Evolutionary conservation across 345 rosid species (phyloP).

Genomic region (Arabis hirsuta): DNA sequence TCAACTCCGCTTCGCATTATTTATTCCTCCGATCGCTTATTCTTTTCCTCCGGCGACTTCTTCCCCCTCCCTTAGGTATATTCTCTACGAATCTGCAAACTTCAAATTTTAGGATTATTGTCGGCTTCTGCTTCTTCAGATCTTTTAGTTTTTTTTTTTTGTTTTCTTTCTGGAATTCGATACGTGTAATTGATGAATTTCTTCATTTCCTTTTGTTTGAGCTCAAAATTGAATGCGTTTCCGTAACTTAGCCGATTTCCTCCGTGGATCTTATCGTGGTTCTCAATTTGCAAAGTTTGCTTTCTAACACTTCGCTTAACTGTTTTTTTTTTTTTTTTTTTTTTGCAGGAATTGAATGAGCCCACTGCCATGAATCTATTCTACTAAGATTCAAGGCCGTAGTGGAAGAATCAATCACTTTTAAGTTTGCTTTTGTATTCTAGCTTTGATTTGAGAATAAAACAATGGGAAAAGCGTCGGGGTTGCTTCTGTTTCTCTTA

Average conservation of each 20-base stretch:
- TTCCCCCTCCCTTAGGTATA: not conserved
- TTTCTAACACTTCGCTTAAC: not conserved
- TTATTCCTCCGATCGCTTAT: conserved; percentile 15
- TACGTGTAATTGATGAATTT: not conserved
- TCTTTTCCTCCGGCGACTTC: conserved; percentile 28
- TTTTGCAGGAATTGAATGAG: conserved; percentile 29
- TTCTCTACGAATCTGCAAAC: conserved; percentile 27
- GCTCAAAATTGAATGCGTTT: conserved; percentile 1
- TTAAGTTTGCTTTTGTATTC: not conserved
- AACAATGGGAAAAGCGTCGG: conserved; percentile 62
- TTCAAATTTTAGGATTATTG: not conserved
- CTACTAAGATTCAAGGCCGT: conserved; percentile 5
- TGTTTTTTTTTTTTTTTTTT: not conserved
- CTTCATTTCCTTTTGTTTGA: not conserved
- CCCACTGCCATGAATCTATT: conserved; percentile 18
- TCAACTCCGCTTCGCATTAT: conserved; percentile 33
- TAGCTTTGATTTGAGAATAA: conserved; percentile 10
- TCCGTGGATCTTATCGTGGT: conserved; percentile 9
- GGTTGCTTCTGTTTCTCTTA: conserved; percentile 60
- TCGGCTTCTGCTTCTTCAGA: conserved; percentile 19
- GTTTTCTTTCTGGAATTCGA: not conserved
- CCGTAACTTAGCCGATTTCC: not conserved
- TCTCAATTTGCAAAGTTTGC: conserved; percentile 15
- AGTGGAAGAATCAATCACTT: conserved; percentile 8
- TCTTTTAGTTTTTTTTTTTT: not conserved